A percentile compares a stretch with the other conserved stretches of the same genome.
Evolutionary conservation across 2,329 filamentous ascomycete species (phyloP).

Genomic region (Ophiosphaerella korrae): DNA sequence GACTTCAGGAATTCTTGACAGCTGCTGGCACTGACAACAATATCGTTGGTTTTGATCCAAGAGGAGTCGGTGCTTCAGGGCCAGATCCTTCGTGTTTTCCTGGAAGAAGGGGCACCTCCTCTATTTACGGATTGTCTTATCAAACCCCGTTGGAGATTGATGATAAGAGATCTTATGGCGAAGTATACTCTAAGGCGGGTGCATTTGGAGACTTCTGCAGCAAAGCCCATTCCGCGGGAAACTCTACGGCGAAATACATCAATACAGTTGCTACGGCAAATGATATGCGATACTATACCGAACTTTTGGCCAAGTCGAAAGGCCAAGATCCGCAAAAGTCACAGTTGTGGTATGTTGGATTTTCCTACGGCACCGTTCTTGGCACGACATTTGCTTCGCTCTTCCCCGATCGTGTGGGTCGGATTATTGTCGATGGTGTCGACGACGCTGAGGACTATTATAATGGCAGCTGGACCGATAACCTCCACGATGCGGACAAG

Average conservation of each 20-base stretch:
- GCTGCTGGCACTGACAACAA: slow-evolving; percentile 41
- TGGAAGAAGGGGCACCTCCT: neutral
- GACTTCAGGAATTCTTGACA: neutral
- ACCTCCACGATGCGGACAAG: slow-evolving; percentile 10
- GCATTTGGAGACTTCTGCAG: slow-evolving; percentile 21
- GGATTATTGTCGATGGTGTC: slow-evolving; percentile 48
- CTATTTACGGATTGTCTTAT: slow-evolving; percentile 3
- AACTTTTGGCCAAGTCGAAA: slow-evolving; percentile 10
- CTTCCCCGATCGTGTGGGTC: slow-evolving; percentile 25
- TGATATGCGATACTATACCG: slow-evolving; percentile 19
- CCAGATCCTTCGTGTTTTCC: slow-evolving; percentile 44
- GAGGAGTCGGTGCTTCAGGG: slow-evolving; percentile 46
- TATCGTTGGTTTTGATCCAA: slow-evolving; percentile 50
- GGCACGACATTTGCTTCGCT: slow-evolving; percentile 30
- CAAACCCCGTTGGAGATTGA: slow-evolving; percentile 1
- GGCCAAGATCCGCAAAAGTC: slow-evolving; percentile 20
- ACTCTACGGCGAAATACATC: slow-evolving; percentile 15
- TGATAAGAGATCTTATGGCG: neutral
- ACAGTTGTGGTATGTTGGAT: slow-evolving; percentile 45
- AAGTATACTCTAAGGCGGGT: slow-evolving; percentile 4
- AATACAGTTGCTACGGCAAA: slow-evolving; percentile 20
- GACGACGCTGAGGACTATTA: slow-evolving; percentile 33
- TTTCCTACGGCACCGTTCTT: slow-evolving; percentile 49
- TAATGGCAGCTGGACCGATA: slow-evolving; percentile 10
- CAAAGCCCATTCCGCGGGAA: slow-evolving; percentile 6